Conservation (phyloP, 163 green algal species). For the Volvox carteri region DNA sequence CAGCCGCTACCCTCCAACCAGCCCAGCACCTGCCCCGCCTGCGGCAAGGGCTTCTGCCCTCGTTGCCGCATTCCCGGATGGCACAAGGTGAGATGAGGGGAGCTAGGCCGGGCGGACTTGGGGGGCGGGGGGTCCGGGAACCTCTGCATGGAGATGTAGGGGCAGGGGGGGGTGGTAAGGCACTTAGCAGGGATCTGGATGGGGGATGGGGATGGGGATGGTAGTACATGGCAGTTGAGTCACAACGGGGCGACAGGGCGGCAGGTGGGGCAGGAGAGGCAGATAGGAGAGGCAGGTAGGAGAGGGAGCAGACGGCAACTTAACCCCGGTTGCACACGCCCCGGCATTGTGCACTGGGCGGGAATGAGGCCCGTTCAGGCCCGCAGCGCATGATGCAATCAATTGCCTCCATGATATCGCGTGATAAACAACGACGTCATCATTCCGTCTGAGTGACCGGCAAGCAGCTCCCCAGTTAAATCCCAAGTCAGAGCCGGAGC, state of each 20-base stretch:
- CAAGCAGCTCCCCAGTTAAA: no score
- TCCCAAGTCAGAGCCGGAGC: no score
- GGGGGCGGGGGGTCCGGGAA: not conserved
- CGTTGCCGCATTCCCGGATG: slow-evolving; percentile 58
- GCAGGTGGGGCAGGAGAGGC: not conserved
- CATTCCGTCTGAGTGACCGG: not conserved
- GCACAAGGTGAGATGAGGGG: slow-evolving; percentile 53
- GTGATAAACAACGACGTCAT: not conserved
- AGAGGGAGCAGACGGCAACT: no score
- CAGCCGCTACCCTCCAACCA: slow-evolving; percentile 19
- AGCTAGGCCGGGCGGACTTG: not conserved
- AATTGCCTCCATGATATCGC: not conserved
- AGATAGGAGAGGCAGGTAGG: no score
- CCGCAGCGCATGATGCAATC: not conserved
- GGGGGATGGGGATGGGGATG: not conserved
- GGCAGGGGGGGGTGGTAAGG: not conserved
- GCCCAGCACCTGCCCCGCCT: slow-evolving; percentile 48
- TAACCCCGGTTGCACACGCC: no score
- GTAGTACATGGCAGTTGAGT: not conserved
- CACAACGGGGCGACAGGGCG: no score
- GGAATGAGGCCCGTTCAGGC: no score
- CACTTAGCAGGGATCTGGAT: not conserved
- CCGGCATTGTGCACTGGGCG: no score
- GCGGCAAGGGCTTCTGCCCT: slow-evolving; percentile 35
- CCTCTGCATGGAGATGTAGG: not conserved